Evolutionary conservation across 768 basidiomycete species (phyloP), one percentile per base, ranked within the genome.

Genomic region (Tulasnella sp.): DNA sequence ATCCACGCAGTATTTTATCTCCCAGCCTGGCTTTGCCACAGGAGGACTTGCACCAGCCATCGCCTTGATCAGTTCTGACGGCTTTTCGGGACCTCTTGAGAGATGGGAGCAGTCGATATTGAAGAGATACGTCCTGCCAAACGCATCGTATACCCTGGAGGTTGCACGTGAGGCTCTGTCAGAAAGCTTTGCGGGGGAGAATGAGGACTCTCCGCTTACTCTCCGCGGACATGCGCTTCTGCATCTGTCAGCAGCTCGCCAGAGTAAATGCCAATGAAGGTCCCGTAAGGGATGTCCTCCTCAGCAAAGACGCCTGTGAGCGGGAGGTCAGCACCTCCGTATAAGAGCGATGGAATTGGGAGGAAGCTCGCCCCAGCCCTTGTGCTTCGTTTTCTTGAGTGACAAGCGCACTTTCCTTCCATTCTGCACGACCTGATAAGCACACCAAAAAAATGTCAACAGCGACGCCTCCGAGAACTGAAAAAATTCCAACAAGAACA

Each of bases 211-310:
- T 7, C 15, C n/a, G 73, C 83, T 67, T 58, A 88, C 84, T 66
- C 67, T 62, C 88, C 92, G 50, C 92, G 79, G 4, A 69, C 66
- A 42, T 92, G 82, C 2, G 78, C 81, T 47, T 83, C 84, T 2
- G 70, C 74, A 55, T 88, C 85, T 0, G 80, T 82, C 19, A 96
- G 65, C 9, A 91, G 70, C 67, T 96, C 92, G 1, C 92, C 92
- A 1, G 90, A 74, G 68, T 96, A 96, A 2, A 91, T 76, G 1
- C 92, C 92, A 42, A 96, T 69, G 67, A 83, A 94, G 0, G 83
- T 80, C 3, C 88, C 84, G 42, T 69, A 71, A 0, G 77, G 77
- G 27, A 94, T 91, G 64, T 76, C 81, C 65, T 73, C 66, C 19
- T 79, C 80, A 38, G 81, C 82, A 67, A 88, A 85, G 2, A 94